Conservation (phyloP, 225 moss, liverwort and hornwort species). For the Rhytidiadelphus loreus region DNA sequence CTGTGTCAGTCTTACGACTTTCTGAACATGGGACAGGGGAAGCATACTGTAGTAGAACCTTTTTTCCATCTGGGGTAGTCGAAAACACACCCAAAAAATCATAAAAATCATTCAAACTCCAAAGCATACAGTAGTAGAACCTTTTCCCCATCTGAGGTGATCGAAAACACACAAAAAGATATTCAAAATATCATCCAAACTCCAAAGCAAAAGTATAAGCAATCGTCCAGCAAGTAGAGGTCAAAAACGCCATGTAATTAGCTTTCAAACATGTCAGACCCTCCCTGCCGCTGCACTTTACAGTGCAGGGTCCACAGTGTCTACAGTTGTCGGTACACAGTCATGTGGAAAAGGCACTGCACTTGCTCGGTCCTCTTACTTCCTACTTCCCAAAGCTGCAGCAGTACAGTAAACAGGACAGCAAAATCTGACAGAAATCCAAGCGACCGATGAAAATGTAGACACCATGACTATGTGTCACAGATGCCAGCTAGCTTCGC, state of each 20-base stretch:
- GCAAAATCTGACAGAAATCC: conserved; percentile 2
- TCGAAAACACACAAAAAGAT: neutral
- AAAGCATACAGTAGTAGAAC: neutral
- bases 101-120: neutral
- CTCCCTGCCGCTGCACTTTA: conserved; percentile 13
- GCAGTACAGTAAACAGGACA: neutral
- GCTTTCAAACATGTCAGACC: conserved; percentile 11
- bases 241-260: conserved; percentile 4
- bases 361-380: neutral
- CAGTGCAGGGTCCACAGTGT: conserved; percentile 10
- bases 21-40: neutral
- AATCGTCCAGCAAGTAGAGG: conserved; percentile 1
- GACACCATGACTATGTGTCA: neutral
- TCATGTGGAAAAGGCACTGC: conserved; percentile 11
- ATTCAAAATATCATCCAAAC: neutral
- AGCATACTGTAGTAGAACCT: neutral
- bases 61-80: neutral
- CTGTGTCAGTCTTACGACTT: neutral
- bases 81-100: neutral
- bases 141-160: neutral
- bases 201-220: neutral
- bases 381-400: neutral
- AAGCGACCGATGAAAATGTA: neutral
- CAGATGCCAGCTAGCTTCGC: neutral
- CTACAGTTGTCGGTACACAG: conserved; percentile 19